phyloP scores from a whole-genome alignment of 129 eudicot genomes.

The Chrysanthemum seticuspe region DNA sequence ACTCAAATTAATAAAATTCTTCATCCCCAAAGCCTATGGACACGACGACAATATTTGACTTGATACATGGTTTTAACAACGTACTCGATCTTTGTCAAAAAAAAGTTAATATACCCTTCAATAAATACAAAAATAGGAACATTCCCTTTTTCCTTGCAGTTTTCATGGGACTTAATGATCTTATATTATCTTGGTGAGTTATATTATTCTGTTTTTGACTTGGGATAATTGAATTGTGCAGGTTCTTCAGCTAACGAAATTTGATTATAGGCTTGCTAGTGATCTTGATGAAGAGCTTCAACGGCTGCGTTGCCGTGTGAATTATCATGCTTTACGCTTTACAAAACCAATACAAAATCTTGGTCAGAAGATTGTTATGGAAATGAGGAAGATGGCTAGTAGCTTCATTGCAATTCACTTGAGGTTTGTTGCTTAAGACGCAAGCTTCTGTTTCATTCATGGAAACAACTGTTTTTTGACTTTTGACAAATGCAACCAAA shows the following conservation, averaged over 20 bases:
- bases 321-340: slow-evolving; percentile 88
- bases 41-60: no score
- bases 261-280: slow-evolving; percentile 93
- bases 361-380: slow-evolving; percentile 65
- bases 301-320: slow-evolving; percentile 87
- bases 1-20: not conserved
- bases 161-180: not conserved
- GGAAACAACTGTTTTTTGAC: slow-evolving; percentile 1
- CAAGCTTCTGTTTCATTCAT: not conserved
- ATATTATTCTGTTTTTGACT: slow-evolving; percentile 2
- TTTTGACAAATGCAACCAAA: not conserved
- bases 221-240: slow-evolving; percentile 30
- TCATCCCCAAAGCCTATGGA: no score
- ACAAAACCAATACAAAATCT: slow-evolving; percentile 72
- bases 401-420: slow-evolving; percentile 92
- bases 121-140: no score
- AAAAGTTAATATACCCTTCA: not conserved
- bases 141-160: not conserved
- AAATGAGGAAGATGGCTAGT: slow-evolving; percentile 82
- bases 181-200: not conserved
- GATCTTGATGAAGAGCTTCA: slow-evolving; percentile 86
- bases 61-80: no score
- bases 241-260: slow-evolving; percentile 95
- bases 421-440: slow-evolving; percentile 47
- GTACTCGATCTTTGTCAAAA: no score